Evolutionary conservation across 768 basidiomycete species (phyloP), one percentile per base, ranked within the genome.

Genomic region (Tylopilus sp.): DNA sequence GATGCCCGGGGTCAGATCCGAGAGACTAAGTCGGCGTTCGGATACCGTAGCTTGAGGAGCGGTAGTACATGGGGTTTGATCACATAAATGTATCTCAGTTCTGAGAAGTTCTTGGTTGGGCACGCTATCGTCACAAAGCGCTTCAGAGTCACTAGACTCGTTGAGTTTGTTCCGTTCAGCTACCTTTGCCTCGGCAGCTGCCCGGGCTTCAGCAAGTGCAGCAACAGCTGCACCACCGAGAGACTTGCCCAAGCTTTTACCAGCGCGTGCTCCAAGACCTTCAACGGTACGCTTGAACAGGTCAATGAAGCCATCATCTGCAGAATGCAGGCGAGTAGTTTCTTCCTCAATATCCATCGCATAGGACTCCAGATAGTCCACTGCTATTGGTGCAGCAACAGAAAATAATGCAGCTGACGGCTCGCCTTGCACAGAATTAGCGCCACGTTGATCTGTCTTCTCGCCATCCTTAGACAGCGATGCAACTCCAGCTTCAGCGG

Each of bases 211-310:
- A 12, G 86, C 87, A 10, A 89, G 76, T 21, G 83, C 84, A 29
- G 63, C 74, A 8, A 76, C 80, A 3, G 64, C 61, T 5, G 78
- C 80, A 38, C 70, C 72, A 45, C 85, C 84, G 10, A 86, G 63
- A 33, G 87, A 86, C 62, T 84, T 88, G 48, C 79, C 78, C 64
- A 76, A 72, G 46, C 78, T 78, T 62, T 83, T 88, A 28, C 78
- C 78, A 41, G 76, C 63, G 5, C 79, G 80, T 17, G 81, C 74
- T 17, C 85, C 85, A 26, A 86, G 72, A 16, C 77, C 85, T 64
- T 87, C 83, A 0, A 90, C 81, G 1, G 83, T 88, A 62, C 80
- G 83, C 72, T 87, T 91, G 45, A 92, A 74, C 17, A 78, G 73
- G 60, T 82, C 80, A 38, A 91, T 75, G 57, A 86, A 78, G 21